Conservation (phyloP, 1,284 basidiomycete genomes). For the Cutaneotrichosporon sp. region DNA sequence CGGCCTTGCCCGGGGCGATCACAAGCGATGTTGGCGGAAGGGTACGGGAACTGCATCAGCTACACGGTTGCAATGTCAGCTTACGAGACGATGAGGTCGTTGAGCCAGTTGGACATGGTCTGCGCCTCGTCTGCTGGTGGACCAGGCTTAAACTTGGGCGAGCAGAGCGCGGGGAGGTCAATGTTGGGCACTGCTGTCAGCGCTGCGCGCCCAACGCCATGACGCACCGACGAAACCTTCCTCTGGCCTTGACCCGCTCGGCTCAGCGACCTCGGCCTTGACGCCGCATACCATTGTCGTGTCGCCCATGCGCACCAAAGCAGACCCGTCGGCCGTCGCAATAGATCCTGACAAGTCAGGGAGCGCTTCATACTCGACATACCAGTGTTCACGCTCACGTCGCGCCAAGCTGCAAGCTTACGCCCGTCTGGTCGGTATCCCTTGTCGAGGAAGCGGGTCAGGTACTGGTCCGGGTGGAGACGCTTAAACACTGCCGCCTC, state of each 20-base stretch:
- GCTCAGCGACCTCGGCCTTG: conserved; percentile 89
- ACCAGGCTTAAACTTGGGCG: conserved; percentile 86
- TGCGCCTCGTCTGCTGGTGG: conserved; percentile 90
- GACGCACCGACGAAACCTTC: conserved; percentile 71
- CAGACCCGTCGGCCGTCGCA: conserved; percentile 82
- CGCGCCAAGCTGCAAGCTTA: conserved; percentile 58
- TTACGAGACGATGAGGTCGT: conserved; percentile 68
- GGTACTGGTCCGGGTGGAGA: conserved; percentile 71
- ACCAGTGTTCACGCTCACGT: conserved; percentile 68
- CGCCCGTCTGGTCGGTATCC: conserved; percentile 70
- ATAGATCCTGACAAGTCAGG: conserved; percentile 62
- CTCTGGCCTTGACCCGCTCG: conserved; percentile 66
- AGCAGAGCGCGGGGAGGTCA: conserved; percentile 87
- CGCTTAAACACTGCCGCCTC: conserved; percentile 68
- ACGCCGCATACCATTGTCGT: conserved; percentile 89
- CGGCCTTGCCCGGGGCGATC: conserved; percentile 72
- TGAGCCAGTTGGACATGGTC: conserved; percentile 72
- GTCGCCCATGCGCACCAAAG: conserved; percentile 79
- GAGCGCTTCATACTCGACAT: conserved; percentile 33
- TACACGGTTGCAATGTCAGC: conserved; percentile 6
- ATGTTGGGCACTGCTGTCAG: conserved; percentile 65
- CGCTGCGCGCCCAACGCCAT: background rate
- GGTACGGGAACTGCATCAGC: conserved; percentile 57
- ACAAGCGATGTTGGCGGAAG: conserved; percentile 65
- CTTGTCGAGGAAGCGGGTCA: conserved; percentile 69